Percentiles rank a stretch among this genome's conserved stretches.
These are phyloP conservation scores for Xylaria sp. DNA, from an alignment of 2,329 filamentous ascomycete species.

Conservation along the genomic window DNA sequence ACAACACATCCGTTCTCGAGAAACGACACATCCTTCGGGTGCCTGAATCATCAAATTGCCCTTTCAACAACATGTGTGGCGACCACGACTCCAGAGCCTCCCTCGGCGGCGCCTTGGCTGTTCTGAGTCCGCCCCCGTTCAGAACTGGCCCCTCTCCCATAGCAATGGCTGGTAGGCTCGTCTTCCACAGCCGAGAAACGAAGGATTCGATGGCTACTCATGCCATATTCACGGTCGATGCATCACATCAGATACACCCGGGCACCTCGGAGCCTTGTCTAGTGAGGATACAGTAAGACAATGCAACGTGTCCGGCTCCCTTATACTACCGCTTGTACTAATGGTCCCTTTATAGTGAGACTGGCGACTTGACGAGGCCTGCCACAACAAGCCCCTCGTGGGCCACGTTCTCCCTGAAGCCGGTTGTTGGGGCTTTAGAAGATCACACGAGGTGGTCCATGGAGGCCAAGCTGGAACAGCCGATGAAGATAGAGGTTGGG, in stretches of 20 bases:
- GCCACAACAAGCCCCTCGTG: constrained; percentile 58
- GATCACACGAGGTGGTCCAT: constrained; percentile 38
- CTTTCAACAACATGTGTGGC: constrained; percentile 56
- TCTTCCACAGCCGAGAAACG: constrained; percentile 57
- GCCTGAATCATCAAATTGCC: not conserved
- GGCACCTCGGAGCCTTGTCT: constrained; percentile 45
- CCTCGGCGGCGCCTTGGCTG: constrained; percentile 59
- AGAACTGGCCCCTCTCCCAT: constrained; percentile 21
- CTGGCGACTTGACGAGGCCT: constrained; percentile 57
- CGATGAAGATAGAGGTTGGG: constrained; percentile 59
- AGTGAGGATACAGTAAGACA: constrained; percentile 59
- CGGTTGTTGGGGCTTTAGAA: constrained; percentile 6
- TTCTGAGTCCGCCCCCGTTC: constrained; percentile 52
- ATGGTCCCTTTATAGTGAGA: constrained; percentile 48
- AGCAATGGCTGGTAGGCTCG: constrained; percentile 47
- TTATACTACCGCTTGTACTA: constrained; percentile 15
- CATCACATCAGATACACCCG: constrained; percentile 37
- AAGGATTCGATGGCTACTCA: constrained; percentile 53
- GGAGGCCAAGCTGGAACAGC: constrained; percentile 52
- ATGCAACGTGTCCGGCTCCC: not conserved
- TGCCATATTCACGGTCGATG: constrained; percentile 54
- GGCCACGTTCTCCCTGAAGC: constrained; percentile 52
- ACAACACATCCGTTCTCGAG: not conserved
- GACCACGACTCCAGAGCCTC: constrained; percentile 53
- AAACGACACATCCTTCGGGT: not conserved